These are phyloP conservation scores for Naegleria fowleri DNA, from an alignment of 208 protist species.

Conservation along the genomic window DNA sequence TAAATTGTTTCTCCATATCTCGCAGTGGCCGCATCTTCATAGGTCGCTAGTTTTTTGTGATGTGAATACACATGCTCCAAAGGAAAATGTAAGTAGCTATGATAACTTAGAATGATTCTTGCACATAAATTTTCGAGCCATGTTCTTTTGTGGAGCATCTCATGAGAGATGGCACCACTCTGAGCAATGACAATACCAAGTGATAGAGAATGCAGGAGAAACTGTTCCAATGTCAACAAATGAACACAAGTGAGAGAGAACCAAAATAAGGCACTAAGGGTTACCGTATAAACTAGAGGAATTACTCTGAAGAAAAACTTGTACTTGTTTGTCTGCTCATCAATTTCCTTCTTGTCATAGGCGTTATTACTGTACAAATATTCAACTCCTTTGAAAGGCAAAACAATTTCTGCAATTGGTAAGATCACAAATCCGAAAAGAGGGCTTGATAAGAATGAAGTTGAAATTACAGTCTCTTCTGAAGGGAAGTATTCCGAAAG, in stretches of 20 bases:
- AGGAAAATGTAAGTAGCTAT: conserved; percentile 35
- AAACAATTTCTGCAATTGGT: not conserved
- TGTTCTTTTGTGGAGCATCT: not conserved
- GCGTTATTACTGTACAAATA: not conserved
- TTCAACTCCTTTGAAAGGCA: not conserved
- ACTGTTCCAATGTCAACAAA: not conserved
- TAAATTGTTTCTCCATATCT: conserved; percentile 38
- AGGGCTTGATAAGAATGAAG: not conserved
- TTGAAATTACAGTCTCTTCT: not conserved
- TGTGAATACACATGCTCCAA: conserved; percentile 43
- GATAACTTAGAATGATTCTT: not conserved
- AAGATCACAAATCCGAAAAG: not conserved
- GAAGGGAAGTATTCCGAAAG: not conserved
- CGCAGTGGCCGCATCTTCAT: conserved; percentile 37
- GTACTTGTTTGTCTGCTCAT: not conserved
- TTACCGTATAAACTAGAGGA: not conserved
- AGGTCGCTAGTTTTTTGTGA: conserved; percentile 38
- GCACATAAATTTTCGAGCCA: not conserved
- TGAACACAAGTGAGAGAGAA: not conserved
- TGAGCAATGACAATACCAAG: not conserved
- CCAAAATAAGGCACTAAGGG: not conserved
- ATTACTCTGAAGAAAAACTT: not conserved
- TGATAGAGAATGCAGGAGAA: not conserved
- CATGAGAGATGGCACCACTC: not conserved
- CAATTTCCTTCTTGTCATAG: not conserved